These are phyloP conservation scores for Trichosphaerium sp. DNA, from an alignment of 78 protist genomes.

Conservation along the genomic window DNA sequence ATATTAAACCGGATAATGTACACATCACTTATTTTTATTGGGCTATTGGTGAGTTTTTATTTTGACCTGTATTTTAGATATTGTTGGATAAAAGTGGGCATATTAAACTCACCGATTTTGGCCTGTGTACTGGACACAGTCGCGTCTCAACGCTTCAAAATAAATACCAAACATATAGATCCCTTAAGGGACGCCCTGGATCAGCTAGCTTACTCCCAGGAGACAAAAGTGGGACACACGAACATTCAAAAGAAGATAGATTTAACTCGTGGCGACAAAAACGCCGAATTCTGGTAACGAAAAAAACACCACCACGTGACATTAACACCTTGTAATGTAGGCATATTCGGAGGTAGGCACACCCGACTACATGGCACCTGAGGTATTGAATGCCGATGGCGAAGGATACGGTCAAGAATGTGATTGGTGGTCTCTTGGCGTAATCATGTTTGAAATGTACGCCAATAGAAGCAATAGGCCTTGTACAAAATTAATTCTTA, in stretches of 20 bases:
- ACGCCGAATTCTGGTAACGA: too few species aligned
- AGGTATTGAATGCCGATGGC: slow-evolving; percentile 23
- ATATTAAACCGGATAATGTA: slow-evolving; percentile 76
- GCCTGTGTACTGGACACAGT: slow-evolving; percentile 20
- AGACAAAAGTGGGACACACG: too few species aligned
- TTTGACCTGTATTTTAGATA: too few species aligned
- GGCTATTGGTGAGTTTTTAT: too few species aligned
- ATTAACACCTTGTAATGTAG: too few species aligned
- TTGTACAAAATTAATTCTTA: too few species aligned
- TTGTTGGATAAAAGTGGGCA: slow-evolving; percentile 12
- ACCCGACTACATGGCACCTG: slow-evolving; percentile 80
- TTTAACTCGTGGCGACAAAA: background rate
- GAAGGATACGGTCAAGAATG: slow-evolving; percentile 44
- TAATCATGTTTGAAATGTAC: slow-evolving; percentile 69
- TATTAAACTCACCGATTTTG: slow-evolving; percentile 42
- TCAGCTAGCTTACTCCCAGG: too few species aligned
- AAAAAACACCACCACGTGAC: too few species aligned
- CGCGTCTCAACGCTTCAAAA: too few species aligned
- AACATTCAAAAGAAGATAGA: too few species aligned
- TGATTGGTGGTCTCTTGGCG: slow-evolving; percentile 77
- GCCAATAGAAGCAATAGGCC: slow-evolving; percentile 65
- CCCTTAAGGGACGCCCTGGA: too few species aligned
- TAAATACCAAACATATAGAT: too few species aligned
- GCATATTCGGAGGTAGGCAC: slow-evolving; percentile 46
- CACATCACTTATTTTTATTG: slow-evolving; percentile 15